Evolutionary conservation across 805 yeast genomes (phyloP).

Genomic region (Starmera caribaea): DNA sequence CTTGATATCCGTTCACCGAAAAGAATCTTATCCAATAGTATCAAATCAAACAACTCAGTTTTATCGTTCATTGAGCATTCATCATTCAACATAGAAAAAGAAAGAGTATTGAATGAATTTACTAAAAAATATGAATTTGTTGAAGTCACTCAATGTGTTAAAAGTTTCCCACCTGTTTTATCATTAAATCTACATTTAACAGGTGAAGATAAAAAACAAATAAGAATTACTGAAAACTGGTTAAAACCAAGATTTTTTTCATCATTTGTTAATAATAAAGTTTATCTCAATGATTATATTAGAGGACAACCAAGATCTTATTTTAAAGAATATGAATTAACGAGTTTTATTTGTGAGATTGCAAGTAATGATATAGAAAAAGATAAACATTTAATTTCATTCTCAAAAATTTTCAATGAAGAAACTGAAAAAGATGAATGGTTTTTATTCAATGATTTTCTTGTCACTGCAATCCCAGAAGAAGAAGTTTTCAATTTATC

Average conservation of each 20-base stretch:
- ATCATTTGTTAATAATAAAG: constrained; percentile 26
- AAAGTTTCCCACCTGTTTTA: constrained; percentile 55
- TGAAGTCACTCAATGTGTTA: constrained; percentile 41
- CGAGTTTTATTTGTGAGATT: constrained; percentile 65
- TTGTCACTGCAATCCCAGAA: constrained; percentile 67
- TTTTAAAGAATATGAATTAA: constrained; percentile 41
- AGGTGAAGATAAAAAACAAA: constrained; percentile 43
- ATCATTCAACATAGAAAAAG: constrained; percentile 40
- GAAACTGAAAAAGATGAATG: constrained; percentile 33
- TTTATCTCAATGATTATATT: constrained; percentile 23
- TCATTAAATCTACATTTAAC: constrained; percentile 49
- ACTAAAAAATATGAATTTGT: constrained; percentile 44
- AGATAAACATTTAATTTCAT: constrained; percentile 52
- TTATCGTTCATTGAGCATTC: constrained; percentile 54
- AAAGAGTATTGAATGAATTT: constrained; percentile 42
- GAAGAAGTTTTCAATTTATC: constrained; percentile 69
- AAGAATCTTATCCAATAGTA: constrained; percentile 19
- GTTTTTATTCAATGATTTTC: constrained; percentile 86
- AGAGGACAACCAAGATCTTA: constrained; percentile 21
- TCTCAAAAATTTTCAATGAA: constrained; percentile 34
- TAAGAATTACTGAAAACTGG: constrained; percentile 47
- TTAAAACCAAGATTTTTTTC: constrained; percentile 51
- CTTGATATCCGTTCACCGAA: constrained; percentile 13
- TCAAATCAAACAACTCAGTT: constrained; percentile 27
- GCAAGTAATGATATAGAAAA: constrained; percentile 28